Base-by-base conservation (phyloP, 1,284 basidiomycete species). In the Ustilago nuda region DNA sequence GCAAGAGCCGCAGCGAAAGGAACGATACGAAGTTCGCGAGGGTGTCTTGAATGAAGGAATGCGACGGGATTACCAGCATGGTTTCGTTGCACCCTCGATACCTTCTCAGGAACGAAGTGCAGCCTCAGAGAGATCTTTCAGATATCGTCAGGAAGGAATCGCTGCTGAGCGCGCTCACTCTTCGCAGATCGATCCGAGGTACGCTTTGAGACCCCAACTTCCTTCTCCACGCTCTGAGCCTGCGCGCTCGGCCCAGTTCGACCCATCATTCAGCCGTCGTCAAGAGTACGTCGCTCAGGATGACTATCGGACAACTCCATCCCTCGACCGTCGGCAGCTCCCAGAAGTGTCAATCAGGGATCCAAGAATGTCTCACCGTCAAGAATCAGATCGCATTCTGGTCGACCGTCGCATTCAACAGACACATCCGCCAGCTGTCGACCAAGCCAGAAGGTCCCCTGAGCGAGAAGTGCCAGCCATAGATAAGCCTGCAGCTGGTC, bases 191-290 rank as follows among this genome's bases (percentile, higher is more conserved):
- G 52, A 35, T 2, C 17, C 19, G 35, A 23, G 52, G n/a, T 8
- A 19, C 15, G 11, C n/a, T 7, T n/a, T 32, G 19, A 39, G 56
- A 30, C 56, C 56, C 8, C 17, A 48, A 17, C 45, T 58, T 4
- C 45, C 56, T 33, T 58, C 56, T 23, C 33, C 56, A 12, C 56
- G 35, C 43, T 37, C 56, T 13, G 19, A 19, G 43, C n/a, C 17
- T 19, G 6, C 6, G 43, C n/a, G 11, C n/a, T 19, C 43, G 13
- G 43, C n/a, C 8, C n/a, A 19, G n/a, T n/a, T 45, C 7, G n/a
- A 45, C 11, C 19, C 9, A 45, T 4, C 15, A 15, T 19, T 45
- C 15, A 11, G 9, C 19, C 43, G 19, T 45, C 43, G 43, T 11
- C 7, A 19, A n/a, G 19, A 19, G 43, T 7, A 45, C 43, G 5